A percentile compares a stretch with the other conserved stretches of the same genome.
phyloP scores from a whole-genome alignment of 2,329 filamentous ascomycete genomes.

The Westerdykella sp. region DNA sequence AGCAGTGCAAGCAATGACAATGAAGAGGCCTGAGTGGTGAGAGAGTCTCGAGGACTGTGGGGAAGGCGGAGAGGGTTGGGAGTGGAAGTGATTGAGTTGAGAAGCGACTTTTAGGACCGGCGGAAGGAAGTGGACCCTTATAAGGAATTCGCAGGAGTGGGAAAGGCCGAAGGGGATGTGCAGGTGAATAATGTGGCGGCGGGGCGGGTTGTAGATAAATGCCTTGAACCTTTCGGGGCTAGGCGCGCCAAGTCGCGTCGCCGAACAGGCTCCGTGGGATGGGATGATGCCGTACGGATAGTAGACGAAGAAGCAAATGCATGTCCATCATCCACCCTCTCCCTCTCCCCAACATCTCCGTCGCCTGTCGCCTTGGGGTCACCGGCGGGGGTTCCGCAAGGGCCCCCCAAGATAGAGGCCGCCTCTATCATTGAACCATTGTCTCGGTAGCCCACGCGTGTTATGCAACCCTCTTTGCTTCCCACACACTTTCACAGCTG shows the following conservation, averaged over 20 bases:
- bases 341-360: too few species aligned
- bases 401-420: too few species aligned
- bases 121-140: background rate
- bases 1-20: background rate
- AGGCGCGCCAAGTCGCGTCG: conserved; percentile 31
- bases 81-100: conserved; percentile 2
- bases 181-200: conserved; percentile 15
- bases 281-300: conserved; percentile 22
- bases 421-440: too few species aligned
- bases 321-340: too few species aligned
- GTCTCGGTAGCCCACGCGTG: too few species aligned
- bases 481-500: too few species aligned
- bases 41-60: background rate
- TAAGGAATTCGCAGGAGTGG: background rate
- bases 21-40: background rate
- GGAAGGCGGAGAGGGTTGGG: conserved; percentile 9
- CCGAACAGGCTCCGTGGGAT: conserved; percentile 37
- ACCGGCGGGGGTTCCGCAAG: too few species aligned
- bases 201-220: conserved; percentile 20
- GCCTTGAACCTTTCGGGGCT: conserved; percentile 21
- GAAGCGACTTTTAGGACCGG: conserved; percentile 5
- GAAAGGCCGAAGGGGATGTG: background rate
- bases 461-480: too few species aligned
- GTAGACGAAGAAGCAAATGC: too few species aligned
- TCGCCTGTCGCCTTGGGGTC: too few species aligned